Base-by-base conservation (phyloP, 2,329 filamentous ascomycete genomes). In the Trichoderma sp. region DNA sequence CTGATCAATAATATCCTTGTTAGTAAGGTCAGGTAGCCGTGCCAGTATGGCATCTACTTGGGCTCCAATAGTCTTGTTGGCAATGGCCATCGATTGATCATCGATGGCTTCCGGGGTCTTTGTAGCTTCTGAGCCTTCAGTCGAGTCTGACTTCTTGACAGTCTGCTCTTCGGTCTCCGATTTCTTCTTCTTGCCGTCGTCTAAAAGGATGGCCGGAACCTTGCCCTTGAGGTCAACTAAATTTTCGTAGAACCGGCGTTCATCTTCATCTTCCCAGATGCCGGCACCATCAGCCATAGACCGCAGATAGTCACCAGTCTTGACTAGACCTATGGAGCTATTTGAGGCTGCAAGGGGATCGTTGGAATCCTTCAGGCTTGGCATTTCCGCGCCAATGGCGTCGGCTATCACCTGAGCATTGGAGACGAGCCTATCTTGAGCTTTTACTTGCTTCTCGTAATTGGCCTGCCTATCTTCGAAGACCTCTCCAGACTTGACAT, bases 251-350 rank as follows among this genome's bases (percentile, higher is more conserved):
- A 99, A 99, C 76, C 97, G 94, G 76, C 97, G 92, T 84, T 99
- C 96, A 73, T 99, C 97, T 81, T 99, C 97, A 80, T 99, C 97
- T 85, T 98, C 95, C 97, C 97, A 99, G 77, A 99, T 98, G 0
- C 97, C 97, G 29, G 95, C 91, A 24, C 95, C 95, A 76, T 98
- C 96, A 27, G 93, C 93, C 82, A 97, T 94, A 14, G 95, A 95
- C 50, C 95, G 93, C 53, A 98, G 88, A 81, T 98, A 98, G 79
- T 98, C 96, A 0, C 95, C 94, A 12, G 95, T 93, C 85, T 98
- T 98, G 79, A 98, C 93, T 53, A 98, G 90, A 41, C 97, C 97
- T 80, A 99, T 98, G 1, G 93, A 93, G 71, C 94, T 92, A 80
- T 93, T 93, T 0, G 91, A 89, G 29, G 89, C 85, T 38, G 89